phyloP scores from a whole-genome alignment of 148 eudicot species.

The Simmondsia chinensis region DNA sequence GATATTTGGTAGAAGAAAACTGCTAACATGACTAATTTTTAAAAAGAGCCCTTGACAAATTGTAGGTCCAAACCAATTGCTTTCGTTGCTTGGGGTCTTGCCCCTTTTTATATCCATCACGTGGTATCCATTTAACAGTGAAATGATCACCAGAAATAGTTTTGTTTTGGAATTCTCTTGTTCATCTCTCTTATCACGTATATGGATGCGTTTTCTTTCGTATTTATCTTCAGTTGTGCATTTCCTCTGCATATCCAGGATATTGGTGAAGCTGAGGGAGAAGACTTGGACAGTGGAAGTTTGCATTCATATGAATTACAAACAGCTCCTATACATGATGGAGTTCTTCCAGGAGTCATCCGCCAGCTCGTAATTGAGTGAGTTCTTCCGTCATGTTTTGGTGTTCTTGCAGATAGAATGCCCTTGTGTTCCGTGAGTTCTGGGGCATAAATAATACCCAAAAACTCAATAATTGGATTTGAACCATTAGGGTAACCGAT shows the following conservation, averaged over 20 bases:
- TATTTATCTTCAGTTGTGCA: background rate
- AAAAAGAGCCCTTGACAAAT: too few species aligned
- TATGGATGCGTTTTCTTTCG: background rate
- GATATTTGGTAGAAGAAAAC: too few species aligned
- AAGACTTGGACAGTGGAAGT: conserved; percentile 2
- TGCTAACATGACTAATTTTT: too few species aligned
- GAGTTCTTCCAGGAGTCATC: conserved; percentile 87
- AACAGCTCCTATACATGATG: conserved; percentile 70
- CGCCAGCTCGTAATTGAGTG: conserved; percentile 77
- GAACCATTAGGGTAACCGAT: too few species aligned
- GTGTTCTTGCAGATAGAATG: background rate
- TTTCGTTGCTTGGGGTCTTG: too few species aligned
- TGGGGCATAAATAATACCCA: background rate
- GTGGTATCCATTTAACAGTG: too few species aligned
- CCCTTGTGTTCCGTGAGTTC: background rate
- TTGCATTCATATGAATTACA: conserved; percentile 53
- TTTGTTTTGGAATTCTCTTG: too few species aligned
- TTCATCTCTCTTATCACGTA: too few species aligned
- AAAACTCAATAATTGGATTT: background rate
- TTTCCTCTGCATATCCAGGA: conserved; percentile 23
- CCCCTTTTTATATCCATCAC: too few species aligned
- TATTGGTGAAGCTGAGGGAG: conserved; percentile 18
- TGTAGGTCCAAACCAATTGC: too few species aligned
- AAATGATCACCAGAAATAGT: too few species aligned
- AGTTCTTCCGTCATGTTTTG: conserved; percentile 12